These are phyloP conservation scores for Casaregolazyma suthepensis DNA, from an alignment of 1,139 yeast genomes.

Conservation along the genomic window DNA sequence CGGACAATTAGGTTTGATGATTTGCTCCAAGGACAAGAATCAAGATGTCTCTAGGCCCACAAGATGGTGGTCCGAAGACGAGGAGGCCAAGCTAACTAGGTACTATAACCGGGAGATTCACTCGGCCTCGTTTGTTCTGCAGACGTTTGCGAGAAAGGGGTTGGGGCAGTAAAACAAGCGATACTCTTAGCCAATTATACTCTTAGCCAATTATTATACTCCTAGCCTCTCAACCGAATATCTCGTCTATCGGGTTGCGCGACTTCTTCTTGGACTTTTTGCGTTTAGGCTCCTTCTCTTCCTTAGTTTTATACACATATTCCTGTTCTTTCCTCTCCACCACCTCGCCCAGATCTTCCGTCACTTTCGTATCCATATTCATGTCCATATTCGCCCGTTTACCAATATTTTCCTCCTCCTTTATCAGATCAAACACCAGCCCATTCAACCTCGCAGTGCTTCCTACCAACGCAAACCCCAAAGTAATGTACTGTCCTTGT, in stretches of 20 bases:
- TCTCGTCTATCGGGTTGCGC: constrained; percentile 30
- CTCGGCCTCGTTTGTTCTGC: constrained; percentile 73
- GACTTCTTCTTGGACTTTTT: constrained; percentile 23
- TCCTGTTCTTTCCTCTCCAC: not conserved
- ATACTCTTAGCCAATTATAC: too few relatives aligned
- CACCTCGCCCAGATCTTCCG: constrained; percentile 1
- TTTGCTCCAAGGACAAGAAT: constrained; percentile 60
- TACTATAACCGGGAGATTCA: constrained; percentile 77
- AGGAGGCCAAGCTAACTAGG: constrained; percentile 50
- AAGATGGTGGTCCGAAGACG: constrained; percentile 42
- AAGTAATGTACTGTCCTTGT: constrained; percentile 68
- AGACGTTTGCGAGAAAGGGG: constrained; percentile 66
- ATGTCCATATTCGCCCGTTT: not conserved
- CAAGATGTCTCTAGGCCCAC: constrained; percentile 51
- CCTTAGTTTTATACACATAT: not conserved
- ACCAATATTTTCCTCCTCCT: not conserved
- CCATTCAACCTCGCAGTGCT: constrained; percentile 36
- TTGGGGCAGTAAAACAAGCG: constrained; percentile 12
- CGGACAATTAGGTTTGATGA: constrained; percentile 86
- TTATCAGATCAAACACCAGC: constrained; percentile 32
- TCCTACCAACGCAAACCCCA: constrained; percentile 69
- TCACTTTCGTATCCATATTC: not conserved
- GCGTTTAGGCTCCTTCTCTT: not conserved
- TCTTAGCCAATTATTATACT: too few relatives aligned
- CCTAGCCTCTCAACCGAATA: constrained; percentile 29